Evolutionary conservation across 2,329 filamentous ascomycete genomes (phyloP).

Genomic region (Aspergillus hortae): DNA sequence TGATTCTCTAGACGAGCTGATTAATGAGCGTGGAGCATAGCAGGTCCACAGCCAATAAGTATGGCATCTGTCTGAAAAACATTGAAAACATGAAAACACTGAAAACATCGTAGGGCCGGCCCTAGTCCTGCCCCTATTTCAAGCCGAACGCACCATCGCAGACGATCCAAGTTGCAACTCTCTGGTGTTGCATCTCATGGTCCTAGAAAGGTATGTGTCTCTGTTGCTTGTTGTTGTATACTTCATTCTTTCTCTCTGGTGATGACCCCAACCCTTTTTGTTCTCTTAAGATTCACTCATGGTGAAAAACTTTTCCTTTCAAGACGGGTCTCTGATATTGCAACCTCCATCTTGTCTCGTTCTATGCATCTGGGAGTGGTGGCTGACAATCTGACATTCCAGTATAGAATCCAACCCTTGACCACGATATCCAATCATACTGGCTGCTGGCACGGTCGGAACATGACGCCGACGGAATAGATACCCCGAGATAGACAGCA

Average conservation of each 20-base stretch:
- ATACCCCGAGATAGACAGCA: too few species aligned
- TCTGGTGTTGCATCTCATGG: neutral
- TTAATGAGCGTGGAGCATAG: neutral
- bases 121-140: neutral
- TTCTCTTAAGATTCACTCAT: constrained; percentile 5
- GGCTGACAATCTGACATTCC: too few species aligned
- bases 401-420: too few species aligned
- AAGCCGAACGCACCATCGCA: too few species aligned
- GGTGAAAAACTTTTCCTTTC: constrained; percentile 5
- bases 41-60: neutral
- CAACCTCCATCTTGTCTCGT: neutral
- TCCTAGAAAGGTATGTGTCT: neutral
- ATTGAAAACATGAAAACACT: constrained; percentile 7
- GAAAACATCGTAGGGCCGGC: constrained; percentile 6
- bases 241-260: neutral
- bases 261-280: constrained; percentile 1
- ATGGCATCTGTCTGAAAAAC: neutral
- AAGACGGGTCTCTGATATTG: constrained; percentile 7
- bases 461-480: too few species aligned
- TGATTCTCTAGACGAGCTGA: too few species aligned
- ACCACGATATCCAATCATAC: too few species aligned
- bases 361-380: neutral
- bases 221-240: neutral
- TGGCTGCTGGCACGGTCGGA: too few species aligned
- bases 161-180: neutral